A percentile compares a stretch with the other conserved stretches of the same genome.
These are phyloP conservation scores for Tilletia walkeri DNA, from an alignment of 1,284 basidiomycete species.

Conservation along the genomic window DNA sequence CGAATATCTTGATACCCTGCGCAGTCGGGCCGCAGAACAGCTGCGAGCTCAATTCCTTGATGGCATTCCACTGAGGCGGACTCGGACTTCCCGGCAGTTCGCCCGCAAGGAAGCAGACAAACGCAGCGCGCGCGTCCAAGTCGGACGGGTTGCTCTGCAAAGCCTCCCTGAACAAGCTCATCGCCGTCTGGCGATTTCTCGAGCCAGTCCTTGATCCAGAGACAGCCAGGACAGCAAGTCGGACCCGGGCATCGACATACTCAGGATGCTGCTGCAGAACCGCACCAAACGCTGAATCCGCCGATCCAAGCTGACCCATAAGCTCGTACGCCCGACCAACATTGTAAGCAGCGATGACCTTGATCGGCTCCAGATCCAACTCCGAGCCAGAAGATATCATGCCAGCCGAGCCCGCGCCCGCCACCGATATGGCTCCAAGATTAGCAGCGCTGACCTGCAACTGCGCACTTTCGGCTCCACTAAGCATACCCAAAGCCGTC, in stretches of 20 bases:
- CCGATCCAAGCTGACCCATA: slow-evolving; percentile 35
- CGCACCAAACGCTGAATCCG: slow-evolving; percentile 45
- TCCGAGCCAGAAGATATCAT: slow-evolving; percentile 26
- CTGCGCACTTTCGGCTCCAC: slow-evolving; percentile 14
- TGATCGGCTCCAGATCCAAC: slow-evolving; percentile 37
- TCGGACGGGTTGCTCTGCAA: slow-evolving; percentile 47
- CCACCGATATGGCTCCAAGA: slow-evolving; percentile 19
- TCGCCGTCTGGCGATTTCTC: slow-evolving; percentile 37
- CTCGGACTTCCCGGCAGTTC: slow-evolving; percentile 46
- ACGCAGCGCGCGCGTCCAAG: slow-evolving; percentile 48
- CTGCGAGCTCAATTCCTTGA: slow-evolving; percentile 52
- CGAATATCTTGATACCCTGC: slow-evolving; percentile 36
- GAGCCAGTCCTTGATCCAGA: slow-evolving; percentile 24
- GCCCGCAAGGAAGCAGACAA: slow-evolving; percentile 53
- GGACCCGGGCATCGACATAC: slow-evolving; percentile 53
- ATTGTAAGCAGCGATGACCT: slow-evolving; percentile 50
- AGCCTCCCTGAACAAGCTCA: slow-evolving; percentile 46
- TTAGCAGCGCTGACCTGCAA: slow-evolving; percentile 18
- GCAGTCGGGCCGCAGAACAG: slow-evolving; percentile 40
- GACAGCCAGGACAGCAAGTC: slow-evolving; percentile 46
- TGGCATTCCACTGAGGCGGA: slow-evolving; percentile 41
- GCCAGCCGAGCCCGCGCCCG: slow-evolving; percentile 23
- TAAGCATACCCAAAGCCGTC: slow-evolving; percentile 26
- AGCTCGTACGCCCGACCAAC: slow-evolving; percentile 48
- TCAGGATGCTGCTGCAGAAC: slow-evolving; percentile 50